phyloP scores from a whole-genome alignment of 2,329 filamentous ascomycete species.

The Trichophyton schoenleinii region DNA sequence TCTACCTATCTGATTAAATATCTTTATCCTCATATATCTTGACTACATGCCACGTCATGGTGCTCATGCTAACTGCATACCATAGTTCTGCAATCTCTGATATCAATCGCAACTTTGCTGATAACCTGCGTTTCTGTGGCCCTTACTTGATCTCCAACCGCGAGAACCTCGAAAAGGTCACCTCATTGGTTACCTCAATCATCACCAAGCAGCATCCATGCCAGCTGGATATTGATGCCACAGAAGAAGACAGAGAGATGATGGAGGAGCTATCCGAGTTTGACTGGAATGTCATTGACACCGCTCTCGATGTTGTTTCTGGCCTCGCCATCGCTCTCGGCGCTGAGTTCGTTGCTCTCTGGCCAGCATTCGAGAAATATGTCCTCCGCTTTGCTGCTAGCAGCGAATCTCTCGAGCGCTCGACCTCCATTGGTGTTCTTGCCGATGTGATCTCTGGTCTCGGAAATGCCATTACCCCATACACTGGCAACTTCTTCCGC shows the following conservation, averaged over 20 bases:
- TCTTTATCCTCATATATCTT: constrained; percentile 11
- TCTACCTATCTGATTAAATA: constrained; percentile 28
- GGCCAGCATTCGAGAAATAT: constrained; percentile 92
- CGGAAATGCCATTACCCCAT: constrained; percentile 66
- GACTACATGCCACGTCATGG: not conserved
- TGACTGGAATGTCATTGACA: constrained; percentile 94
- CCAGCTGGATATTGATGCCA: constrained; percentile 77
- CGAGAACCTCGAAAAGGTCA: constrained; percentile 61
- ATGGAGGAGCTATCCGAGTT: constrained; percentile 80
- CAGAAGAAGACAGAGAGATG: constrained; percentile 61
- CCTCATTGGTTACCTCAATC: constrained; percentile 62
- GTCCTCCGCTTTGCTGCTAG: constrained; percentile 79
- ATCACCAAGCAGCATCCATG: constrained; percentile 85
- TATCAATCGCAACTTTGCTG: constrained; percentile 85
- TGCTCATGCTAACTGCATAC: constrained; percentile 31
- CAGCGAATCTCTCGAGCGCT: constrained; percentile 74
- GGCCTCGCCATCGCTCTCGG: constrained; percentile 75
- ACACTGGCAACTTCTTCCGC: constrained; percentile 63
- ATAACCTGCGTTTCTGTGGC: constrained; percentile 80
- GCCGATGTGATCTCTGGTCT: constrained; percentile 83
- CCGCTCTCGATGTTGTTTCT: constrained; percentile 78
- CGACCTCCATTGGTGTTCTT: constrained; percentile 78
- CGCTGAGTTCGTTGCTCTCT: constrained; percentile 67
- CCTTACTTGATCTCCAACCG: constrained; percentile 68
- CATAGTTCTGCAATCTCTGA: constrained; percentile 75